A percentile compares a stretch with the other conserved stretches of the same genome.
phyloP scores from a whole-genome alignment of 2,329 filamentous ascomycete species.

The Cercospora beticola region DNA sequence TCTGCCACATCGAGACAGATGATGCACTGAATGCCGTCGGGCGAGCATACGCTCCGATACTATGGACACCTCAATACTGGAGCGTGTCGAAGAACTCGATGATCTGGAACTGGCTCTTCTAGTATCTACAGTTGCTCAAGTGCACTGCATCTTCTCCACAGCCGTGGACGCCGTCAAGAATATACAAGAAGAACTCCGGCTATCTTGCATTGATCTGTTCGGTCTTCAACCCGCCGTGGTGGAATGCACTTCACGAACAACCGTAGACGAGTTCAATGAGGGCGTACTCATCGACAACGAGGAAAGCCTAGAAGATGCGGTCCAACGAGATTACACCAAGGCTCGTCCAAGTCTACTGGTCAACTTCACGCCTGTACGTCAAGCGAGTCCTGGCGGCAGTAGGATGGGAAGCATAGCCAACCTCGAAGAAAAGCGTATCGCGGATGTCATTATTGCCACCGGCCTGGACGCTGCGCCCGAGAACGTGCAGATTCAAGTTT shows the following conservation, averaged over 20 bases:
- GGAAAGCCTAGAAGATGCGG: slow-evolving; percentile 21
- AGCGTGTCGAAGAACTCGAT: slow-evolving; percentile 71
- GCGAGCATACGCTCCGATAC: neutral
- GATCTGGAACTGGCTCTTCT: slow-evolving; percentile 86
- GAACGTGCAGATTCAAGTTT: slow-evolving; percentile 76
- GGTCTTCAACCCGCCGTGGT: slow-evolving; percentile 68
- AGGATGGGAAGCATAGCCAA: slow-evolving; percentile 26
- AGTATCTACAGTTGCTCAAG: slow-evolving; percentile 74
- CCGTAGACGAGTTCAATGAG: slow-evolving; percentile 76
- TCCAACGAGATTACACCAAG: slow-evolving; percentile 1
- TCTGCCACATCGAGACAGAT: neutral
- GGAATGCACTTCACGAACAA: slow-evolving; percentile 70
- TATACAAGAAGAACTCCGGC: slow-evolving; percentile 47
- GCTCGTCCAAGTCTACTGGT: slow-evolving; percentile 15
- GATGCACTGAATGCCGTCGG: neutral
- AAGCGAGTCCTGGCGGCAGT: slow-evolving; percentile 19
- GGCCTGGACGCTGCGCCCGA: slow-evolving; percentile 73
- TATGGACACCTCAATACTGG: slow-evolving; percentile 9
- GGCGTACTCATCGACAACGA: slow-evolving; percentile 58
- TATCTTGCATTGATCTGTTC: slow-evolving; percentile 70
- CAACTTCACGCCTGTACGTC: slow-evolving; percentile 19
- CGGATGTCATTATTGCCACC: slow-evolving; percentile 79
- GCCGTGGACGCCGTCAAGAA: slow-evolving; percentile 45
- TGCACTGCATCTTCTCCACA: slow-evolving; percentile 87
- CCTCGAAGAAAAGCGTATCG: slow-evolving; percentile 59